Conservation (phyloP, 2,329 filamentous ascomycete genomes). For the Ophiostoma populinum region DNA sequence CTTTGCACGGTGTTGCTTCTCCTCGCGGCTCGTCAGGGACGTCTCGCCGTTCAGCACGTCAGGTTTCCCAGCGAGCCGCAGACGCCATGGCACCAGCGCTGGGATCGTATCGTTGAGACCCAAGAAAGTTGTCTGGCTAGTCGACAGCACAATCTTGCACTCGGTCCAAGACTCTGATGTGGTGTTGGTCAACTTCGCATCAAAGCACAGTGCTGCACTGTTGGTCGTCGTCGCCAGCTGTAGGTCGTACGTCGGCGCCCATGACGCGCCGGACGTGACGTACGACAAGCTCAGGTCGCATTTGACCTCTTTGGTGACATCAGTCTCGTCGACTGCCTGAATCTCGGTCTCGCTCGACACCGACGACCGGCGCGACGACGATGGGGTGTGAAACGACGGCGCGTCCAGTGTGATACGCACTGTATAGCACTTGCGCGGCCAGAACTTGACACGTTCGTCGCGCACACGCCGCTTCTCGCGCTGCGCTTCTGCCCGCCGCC, state of each 20-base stretch:
- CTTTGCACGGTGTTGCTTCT: conserved; percentile 17
- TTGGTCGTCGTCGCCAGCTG: conserved; percentile 38
- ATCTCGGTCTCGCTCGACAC: conserved; percentile 34
- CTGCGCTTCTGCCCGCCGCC: conserved; percentile 1
- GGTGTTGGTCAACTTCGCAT: conserved; percentile 42
- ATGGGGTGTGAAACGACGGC: conserved; percentile 21
- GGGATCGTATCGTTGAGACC: conserved; percentile 38
- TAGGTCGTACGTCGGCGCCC: conserved; percentile 45
- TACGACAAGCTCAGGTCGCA: conserved; percentile 40
- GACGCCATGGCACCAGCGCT: conserved; percentile 34
- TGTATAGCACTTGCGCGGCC: conserved; percentile 31
- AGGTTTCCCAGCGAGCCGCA: too few relatives aligned
- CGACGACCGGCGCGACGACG: conserved; percentile 31
- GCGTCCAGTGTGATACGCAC: conserved; percentile 34
- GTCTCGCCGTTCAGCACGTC: too few relatives aligned
- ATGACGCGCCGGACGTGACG: conserved; percentile 38
- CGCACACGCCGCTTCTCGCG: conserved; percentile 28
- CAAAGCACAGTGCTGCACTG: conserved; percentile 38
- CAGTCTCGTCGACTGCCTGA: conserved; percentile 17
- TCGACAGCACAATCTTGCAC: conserved; percentile 43
- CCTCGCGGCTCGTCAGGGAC: conserved; percentile 23
- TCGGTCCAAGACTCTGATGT: conserved; percentile 47
- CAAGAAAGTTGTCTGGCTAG: conserved; percentile 41
- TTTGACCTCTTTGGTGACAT: conserved; percentile 9
- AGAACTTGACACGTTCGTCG: conserved; percentile 27